Conservation (phyloP, 306 rosid species). For the Vicia sativa region DNA sequence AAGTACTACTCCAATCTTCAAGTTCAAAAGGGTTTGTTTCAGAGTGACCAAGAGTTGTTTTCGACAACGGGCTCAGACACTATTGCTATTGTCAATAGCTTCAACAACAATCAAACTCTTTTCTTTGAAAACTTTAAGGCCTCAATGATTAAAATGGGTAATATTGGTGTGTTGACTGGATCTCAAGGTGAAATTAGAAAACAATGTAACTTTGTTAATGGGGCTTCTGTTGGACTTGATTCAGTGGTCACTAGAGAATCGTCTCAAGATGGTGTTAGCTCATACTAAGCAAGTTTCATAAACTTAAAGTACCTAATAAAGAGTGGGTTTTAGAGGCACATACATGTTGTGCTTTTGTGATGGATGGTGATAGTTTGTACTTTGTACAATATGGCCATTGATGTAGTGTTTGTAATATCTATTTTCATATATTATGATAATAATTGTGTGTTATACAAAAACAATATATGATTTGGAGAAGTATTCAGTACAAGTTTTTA, state of each 20-base stretch:
- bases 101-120: slow-evolving; percentile 21
- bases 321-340: slow-evolving; percentile 16
- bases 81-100: slow-evolving; percentile 35
- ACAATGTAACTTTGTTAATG: slow-evolving; percentile 47
- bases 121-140: slow-evolving; percentile 42
- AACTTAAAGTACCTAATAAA: slow-evolving; percentile 1
- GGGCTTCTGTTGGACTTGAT: slow-evolving; percentile 14
- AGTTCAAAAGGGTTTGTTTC: slow-evolving; percentile 39
- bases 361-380: not conserved
- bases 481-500: not conserved
- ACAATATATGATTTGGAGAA: not conserved
- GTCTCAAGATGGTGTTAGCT: slow-evolving; percentile 26
- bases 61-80: slow-evolving; percentile 37
- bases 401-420: slow-evolving; percentile 12
- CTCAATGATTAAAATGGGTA: slow-evolving; percentile 53
- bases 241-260: not conserved
- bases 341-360: slow-evolving; percentile 5
- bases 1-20: slow-evolving; percentile 45
- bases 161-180: slow-evolving; percentile 42
- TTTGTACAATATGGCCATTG: not conserved
- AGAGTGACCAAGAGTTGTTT: slow-evolving; percentile 46
- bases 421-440: slow-evolving; percentile 1
- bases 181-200: slow-evolving; percentile 43
- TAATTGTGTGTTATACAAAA: not conserved
- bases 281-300: slow-evolving; percentile 14